These are phyloP conservation scores for Russula brevipes DNA, from an alignment of 768 basidiomycete species.

Conservation along the genomic window DNA sequence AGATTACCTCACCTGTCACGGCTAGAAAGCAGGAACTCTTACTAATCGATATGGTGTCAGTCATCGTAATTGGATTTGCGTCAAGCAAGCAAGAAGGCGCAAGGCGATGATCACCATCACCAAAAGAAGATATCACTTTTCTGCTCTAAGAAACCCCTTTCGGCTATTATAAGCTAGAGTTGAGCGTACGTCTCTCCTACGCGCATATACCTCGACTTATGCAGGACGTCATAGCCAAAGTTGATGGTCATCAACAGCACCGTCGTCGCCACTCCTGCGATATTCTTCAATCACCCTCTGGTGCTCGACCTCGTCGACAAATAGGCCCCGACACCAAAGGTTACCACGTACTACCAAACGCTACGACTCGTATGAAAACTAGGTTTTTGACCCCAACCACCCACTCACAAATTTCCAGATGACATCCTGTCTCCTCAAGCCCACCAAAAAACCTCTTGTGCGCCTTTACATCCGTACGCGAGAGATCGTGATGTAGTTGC, in stretches of 20 bases:
- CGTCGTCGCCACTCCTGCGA: not conserved
- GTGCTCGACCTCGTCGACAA: not conserved
- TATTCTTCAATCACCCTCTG: not conserved
- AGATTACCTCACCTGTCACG: too few species aligned
- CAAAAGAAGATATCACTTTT: too few species aligned
- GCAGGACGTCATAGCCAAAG: not conserved
- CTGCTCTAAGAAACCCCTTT: too few species aligned
- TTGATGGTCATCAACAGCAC: not conserved
- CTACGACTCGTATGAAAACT: not conserved
- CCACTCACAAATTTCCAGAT: not conserved
- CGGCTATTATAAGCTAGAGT: not conserved
- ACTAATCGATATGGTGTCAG: too few species aligned
- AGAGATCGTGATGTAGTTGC: not conserved
- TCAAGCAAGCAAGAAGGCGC: too few species aligned
- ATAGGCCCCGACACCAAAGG: not conserved
- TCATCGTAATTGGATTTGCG: too few species aligned
- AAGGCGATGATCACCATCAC: too few species aligned
- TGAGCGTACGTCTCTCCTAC: not conserved
- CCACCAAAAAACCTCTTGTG: not conserved
- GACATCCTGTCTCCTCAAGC: not conserved
- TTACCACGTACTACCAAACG: not conserved
- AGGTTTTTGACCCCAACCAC: not conserved
- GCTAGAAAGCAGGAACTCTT: too few species aligned
- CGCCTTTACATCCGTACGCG: not conserved
- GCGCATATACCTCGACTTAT: slow-evolving; percentile 7